phyloP scores from a whole-genome alignment of 169 alveolate genomes.

The Cryptosporidium viatorum region DNA sequence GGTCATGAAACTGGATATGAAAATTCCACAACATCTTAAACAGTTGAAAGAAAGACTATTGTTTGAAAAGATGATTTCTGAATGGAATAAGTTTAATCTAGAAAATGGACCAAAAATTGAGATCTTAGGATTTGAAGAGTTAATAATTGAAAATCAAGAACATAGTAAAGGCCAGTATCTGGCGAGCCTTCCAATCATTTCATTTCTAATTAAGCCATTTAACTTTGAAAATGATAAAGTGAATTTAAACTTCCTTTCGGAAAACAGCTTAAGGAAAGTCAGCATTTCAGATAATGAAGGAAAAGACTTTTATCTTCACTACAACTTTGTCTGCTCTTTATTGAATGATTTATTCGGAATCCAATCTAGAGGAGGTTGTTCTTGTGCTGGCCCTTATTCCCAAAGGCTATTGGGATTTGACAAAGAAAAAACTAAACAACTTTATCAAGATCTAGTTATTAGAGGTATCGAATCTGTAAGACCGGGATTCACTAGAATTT shows the following conservation, averaged over 20 bases:
- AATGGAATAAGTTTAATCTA: conserved; percentile 1
- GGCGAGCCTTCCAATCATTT: conserved; percentile 65
- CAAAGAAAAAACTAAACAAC: conserved; percentile 79
- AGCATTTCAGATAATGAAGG: conserved; percentile 6
- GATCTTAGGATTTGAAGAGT: conserved; percentile 70
- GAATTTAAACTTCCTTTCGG: background rate
- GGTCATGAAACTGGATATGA: conserved; percentile 83
- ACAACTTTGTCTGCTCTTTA: conserved; percentile 90
- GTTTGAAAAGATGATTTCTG: conserved; percentile 9
- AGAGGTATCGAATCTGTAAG: conserved; percentile 90
- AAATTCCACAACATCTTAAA: conserved; percentile 78
- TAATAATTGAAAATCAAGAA: conserved; percentile 22
- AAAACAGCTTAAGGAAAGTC: background rate
- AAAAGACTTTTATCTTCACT: conserved; percentile 84
- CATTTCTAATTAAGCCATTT: conserved; percentile 76
- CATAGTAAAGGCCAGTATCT: background rate
- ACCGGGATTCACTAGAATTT: conserved; percentile 93
- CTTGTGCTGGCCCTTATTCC: conserved; percentile 94
- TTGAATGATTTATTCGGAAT: conserved; percentile 94
- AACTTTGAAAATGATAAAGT: background rate
- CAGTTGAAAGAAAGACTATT: conserved; percentile 64
- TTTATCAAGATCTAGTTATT: conserved; percentile 81
- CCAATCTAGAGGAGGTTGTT: conserved; percentile 93
- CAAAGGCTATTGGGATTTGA: conserved; percentile 87
- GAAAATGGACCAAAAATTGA: conserved; percentile 33